These are phyloP conservation scores for Fraxinus quadrangulata DNA, from an alignment of 257 asterid species.

Conservation along the genomic window DNA sequence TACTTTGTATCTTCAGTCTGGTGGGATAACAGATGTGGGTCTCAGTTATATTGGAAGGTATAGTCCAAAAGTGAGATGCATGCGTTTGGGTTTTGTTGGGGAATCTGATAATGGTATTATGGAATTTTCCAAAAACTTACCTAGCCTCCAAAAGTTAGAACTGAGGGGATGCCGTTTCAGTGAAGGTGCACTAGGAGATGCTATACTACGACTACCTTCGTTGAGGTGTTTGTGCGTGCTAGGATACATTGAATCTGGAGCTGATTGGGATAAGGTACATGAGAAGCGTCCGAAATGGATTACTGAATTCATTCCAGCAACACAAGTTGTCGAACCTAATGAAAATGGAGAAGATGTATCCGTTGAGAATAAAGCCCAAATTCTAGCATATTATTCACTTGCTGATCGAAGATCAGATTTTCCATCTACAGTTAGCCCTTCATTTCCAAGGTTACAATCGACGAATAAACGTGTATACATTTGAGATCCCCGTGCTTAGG, in stretches of 20 bases:
- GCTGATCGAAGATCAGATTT: conserved; percentile 44
- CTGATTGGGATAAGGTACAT: conserved; percentile 46
- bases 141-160: conserved; percentile 73
- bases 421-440: conserved; percentile 37
- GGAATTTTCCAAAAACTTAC: conserved; percentile 77
- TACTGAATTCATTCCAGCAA: conserved; percentile 76
- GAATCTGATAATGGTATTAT: conserved; percentile 73
- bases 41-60: conserved; percentile 67
- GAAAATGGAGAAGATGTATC: conserved; percentile 21
- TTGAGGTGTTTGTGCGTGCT: conserved; percentile 85
- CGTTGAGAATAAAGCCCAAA: conserved; percentile 45
- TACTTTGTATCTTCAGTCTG: conserved; percentile 72
- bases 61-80: conserved; percentile 79
- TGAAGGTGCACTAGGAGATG: conserved; percentile 69
- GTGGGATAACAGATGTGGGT: conserved; percentile 77
- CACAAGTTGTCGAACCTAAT: conserved; percentile 31
- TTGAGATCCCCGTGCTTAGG: not conserved
- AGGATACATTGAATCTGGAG: conserved; percentile 58
- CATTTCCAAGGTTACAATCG: not conserved
- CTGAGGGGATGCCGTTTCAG: conserved; percentile 85
- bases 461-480: not conserved
- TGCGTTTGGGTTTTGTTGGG: conserved; percentile 85
- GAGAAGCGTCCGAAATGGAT: conserved; percentile 84
- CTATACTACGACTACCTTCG: conserved; percentile 55
- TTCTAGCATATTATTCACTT: conserved; percentile 52